Conservation (phyloP, 345 rosid genomes). For the Syzygium jambos region DNA sequence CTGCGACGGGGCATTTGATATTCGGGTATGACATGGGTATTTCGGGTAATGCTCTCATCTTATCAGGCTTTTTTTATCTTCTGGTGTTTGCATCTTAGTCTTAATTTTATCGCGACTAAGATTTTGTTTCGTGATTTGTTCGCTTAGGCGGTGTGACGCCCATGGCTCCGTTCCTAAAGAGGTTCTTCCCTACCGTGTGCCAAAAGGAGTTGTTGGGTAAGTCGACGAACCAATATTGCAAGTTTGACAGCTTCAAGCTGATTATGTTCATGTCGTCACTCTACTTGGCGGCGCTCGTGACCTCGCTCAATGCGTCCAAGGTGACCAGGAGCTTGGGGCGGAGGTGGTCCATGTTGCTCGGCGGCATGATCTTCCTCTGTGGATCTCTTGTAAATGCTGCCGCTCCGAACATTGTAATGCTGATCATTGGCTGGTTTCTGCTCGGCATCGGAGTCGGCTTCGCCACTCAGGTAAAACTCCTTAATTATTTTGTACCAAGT, state of each 20-base stretch:
- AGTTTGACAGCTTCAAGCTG: slow-evolving; percentile 18
- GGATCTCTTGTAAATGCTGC: slow-evolving; percentile 1
- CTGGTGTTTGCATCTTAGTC: neutral
- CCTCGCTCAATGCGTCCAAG: slow-evolving; percentile 7
- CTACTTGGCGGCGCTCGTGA: slow-evolving; percentile 19
- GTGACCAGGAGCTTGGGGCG: slow-evolving; percentile 4
- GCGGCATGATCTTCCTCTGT: neutral
- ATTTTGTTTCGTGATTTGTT: neutral
- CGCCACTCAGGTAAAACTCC: slow-evolving; percentile 62
- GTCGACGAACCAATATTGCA: slow-evolving; percentile 24
- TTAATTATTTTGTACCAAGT: neutral
- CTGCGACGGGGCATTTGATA: neutral
- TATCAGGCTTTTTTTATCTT: neutral
- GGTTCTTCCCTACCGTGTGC: slow-evolving; percentile 3
- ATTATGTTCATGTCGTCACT: slow-evolving; percentile 23
- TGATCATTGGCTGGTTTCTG: slow-evolving; percentile 3
- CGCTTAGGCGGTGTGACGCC: slow-evolving; percentile 7
- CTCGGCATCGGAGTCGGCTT: slow-evolving; percentile 12
- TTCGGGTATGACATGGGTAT: slow-evolving; percentile 5
- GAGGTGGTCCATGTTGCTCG: slow-evolving; percentile 1
- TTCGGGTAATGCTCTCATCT: neutral
- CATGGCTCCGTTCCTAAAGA: slow-evolving; percentile 2
- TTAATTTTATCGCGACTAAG: no score
- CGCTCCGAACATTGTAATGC: slow-evolving; percentile 4
- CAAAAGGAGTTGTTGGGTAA: slow-evolving; percentile 13